Evolutionary conservation across 2,329 filamentous ascomycete genomes (phyloP).

Genomic region (Rutstroemia sp.): DNA sequence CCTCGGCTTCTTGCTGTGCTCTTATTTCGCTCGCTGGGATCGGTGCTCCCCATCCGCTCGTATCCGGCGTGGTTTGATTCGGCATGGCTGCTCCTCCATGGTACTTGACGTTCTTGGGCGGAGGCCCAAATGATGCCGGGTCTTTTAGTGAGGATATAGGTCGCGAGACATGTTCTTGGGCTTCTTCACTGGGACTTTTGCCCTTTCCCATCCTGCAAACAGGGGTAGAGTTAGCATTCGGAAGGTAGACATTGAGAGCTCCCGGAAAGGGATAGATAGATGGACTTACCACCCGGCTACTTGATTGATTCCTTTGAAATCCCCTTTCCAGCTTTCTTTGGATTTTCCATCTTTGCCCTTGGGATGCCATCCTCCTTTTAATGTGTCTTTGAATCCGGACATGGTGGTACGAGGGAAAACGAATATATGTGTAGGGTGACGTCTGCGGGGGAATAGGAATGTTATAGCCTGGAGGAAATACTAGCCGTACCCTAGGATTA

Average conservation of each 20-base stretch:
- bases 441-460: conserved; percentile 1
- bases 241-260: not conserved
- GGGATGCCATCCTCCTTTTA: conserved; percentile 47
- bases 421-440: not conserved
- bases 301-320: conserved; percentile 31
- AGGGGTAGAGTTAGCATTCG: not conserved
- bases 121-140: conserved; percentile 57
- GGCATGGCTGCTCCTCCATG: conserved; percentile 26
- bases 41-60: conserved; percentile 37
- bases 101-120: conserved; percentile 46
- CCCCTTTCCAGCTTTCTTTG: conserved; percentile 44
- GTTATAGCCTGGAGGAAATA: too few species aligned
- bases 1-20: conserved; percentile 27
- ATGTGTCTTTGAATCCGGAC: conserved; percentile 35
- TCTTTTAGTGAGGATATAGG: conserved; percentile 57
- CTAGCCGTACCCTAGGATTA: not conserved
- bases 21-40: conserved; percentile 32
- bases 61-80: conserved; percentile 26
- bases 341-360: conserved; percentile 42
- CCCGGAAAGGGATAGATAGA: not conserved
- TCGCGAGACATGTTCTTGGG: conserved; percentile 27
- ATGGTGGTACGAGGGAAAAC: not conserved
- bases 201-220: conserved; percentile 26
- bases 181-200: conserved; percentile 21
- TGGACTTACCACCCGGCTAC: conserved; percentile 26